Conservation (phyloP, 345 rosid genomes). For the Lepidium sativum region DNA sequence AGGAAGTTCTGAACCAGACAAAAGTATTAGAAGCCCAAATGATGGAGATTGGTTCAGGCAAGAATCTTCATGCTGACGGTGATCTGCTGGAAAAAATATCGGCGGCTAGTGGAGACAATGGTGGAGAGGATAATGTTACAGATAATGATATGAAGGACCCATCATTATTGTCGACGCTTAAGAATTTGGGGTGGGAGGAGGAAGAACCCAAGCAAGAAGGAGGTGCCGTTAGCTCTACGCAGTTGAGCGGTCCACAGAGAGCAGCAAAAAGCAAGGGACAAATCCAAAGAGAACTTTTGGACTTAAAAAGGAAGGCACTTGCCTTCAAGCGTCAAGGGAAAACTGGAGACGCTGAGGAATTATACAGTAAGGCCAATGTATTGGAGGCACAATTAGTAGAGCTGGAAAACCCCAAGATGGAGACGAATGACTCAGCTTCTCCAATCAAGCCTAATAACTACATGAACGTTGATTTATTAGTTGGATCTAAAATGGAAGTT, state of each 20-base stretch:
- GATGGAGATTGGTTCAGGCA: conserved; percentile 46
- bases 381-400: conserved; percentile 50
- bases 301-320: conserved; percentile 54
- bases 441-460: conserved; percentile 9
- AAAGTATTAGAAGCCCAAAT: conserved; percentile 57
- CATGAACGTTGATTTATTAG: conserved; percentile 23
- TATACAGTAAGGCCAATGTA: conserved; percentile 35
- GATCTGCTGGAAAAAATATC: conserved; percentile 13
- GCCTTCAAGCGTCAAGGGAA: conserved; percentile 49
- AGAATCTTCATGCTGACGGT: conserved; percentile 27
- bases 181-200: conserved; percentile 53
- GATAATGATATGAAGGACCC: conserved; percentile 62
- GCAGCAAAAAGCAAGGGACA: conserved; percentile 40
- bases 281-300: conserved; percentile 50
- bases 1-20: conserved; percentile 49
- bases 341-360: conserved; percentile 44
- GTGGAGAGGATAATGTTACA: conserved; percentile 36
- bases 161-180: conserved; percentile 36
- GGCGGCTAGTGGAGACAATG: conserved; percentile 19
- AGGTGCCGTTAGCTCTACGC: conserved; percentile 20
- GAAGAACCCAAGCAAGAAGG: conserved; percentile 33
- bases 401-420: conserved; percentile 31
- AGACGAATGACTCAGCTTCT: background rate
- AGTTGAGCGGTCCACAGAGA: conserved; percentile 10
- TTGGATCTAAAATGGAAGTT: conserved; percentile 9